Conservation (phyloP, 345 rosid genomes). For the Excoecaria cochinchinensis region DNA sequence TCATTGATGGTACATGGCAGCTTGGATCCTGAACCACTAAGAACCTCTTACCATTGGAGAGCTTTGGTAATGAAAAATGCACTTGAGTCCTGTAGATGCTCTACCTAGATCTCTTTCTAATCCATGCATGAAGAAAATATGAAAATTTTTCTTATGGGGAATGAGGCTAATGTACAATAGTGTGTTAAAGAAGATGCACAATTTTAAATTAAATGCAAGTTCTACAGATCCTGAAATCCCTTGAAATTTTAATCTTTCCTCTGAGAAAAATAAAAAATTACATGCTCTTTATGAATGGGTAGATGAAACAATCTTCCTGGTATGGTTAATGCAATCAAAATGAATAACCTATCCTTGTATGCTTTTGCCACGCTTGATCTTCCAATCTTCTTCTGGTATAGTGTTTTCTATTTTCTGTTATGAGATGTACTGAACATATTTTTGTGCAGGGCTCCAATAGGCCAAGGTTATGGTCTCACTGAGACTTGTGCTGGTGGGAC, state of each 20-base stretch:
- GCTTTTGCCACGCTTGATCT: background rate
- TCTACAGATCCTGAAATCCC: background rate
- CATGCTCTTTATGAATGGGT: background rate
- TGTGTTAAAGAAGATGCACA: background rate
- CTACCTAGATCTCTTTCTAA: background rate
- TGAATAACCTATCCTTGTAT: background rate
- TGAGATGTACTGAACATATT: slow-evolving; percentile 8
- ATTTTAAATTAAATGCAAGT: background rate
- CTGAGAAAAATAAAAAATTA: no score
- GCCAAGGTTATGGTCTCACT: slow-evolving; percentile 99
- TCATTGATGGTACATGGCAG: background rate
- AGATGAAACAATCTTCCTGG: background rate
- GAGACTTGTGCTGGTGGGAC: slow-evolving; percentile 99
- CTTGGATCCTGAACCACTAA: background rate
- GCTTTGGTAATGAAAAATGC: background rate
- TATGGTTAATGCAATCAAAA: background rate
- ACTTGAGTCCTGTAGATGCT: background rate
- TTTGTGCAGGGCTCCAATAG: slow-evolving; percentile 83
- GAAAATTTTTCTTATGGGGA: background rate
- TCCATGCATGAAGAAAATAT: background rate
- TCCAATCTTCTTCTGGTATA: background rate
- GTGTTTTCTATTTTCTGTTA: slow-evolving; percentile 5
- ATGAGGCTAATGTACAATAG: background rate
- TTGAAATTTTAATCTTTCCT: background rate
- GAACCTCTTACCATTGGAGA: background rate